Percentiles rank a stretch among this genome's conserved stretches.
Conservation (phyloP, 2,329 filamentous ascomycete species). For the Alternaria postmessia region DNA sequence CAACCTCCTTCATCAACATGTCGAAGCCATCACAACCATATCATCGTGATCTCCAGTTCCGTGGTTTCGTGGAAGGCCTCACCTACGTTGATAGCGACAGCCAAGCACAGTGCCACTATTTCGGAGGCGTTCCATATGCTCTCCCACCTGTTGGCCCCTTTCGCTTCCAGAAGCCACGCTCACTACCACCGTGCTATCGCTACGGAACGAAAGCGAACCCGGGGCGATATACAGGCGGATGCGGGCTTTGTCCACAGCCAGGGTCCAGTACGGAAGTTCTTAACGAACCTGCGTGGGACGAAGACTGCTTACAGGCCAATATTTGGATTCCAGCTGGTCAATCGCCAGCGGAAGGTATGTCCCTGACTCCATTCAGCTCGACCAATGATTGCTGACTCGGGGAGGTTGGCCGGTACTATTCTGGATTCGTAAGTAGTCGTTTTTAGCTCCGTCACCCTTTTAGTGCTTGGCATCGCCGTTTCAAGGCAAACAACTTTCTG, state of each 20-base stretch:
- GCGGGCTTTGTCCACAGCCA: slow-evolving; percentile 62
- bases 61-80: slow-evolving; percentile 60
- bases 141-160: slow-evolving; percentile 58
- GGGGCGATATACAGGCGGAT: slow-evolving; percentile 54
- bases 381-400: slow-evolving; percentile 9
- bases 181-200: slow-evolving; percentile 57
- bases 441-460: not conserved
- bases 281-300: slow-evolving; percentile 51
- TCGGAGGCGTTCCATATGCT: slow-evolving; percentile 65
- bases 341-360: slow-evolving; percentile 49
- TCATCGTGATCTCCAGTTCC: slow-evolving; percentile 49
- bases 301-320: slow-evolving; percentile 66
- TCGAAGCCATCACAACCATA: slow-evolving; percentile 38
- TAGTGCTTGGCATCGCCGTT: slow-evolving; percentile 8
- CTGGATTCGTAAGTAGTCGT: slow-evolving; percentile 59
- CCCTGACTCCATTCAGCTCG: not conserved
- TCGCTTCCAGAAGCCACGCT: slow-evolving; percentile 60
- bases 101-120: slow-evolving; percentile 58
- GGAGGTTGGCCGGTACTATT: slow-evolving; percentile 66
- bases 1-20: slow-evolving; percentile 17
- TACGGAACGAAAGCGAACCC: slow-evolving; percentile 61
- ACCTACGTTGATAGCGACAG: slow-evolving; percentile 51
- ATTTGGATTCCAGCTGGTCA: slow-evolving; percentile 62
- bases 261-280: slow-evolving; percentile 17
- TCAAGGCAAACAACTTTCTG: not conserved